Evolutionary conservation across 306 rosid species (phyloP).

Genomic region (Fagus sylvatica): DNA sequence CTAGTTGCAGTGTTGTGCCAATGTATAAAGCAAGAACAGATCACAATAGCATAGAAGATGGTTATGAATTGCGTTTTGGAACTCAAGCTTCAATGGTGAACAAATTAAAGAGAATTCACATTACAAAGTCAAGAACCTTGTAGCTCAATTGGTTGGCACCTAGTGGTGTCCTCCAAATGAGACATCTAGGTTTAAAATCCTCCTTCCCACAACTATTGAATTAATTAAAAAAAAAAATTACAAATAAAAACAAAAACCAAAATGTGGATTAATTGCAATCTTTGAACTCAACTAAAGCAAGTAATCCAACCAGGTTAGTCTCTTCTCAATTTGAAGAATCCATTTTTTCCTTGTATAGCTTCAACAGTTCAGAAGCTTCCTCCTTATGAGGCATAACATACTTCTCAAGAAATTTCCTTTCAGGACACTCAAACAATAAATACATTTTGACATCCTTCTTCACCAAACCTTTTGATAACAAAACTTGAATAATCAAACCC

Average conservation of each 20-base stretch:
- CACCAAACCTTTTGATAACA: slow-evolving; percentile 32
- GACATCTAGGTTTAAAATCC: neutral
- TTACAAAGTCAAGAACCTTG: too few relatives aligned
- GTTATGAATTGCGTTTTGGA: too few relatives aligned
- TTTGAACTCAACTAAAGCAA: neutral
- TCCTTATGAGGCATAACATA: slow-evolving; percentile 25
- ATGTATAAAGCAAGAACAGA: neutral
- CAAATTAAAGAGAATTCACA: too few relatives aligned
- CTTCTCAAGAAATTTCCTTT: slow-evolving; percentile 19
- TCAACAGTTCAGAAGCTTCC: slow-evolving; percentile 31
- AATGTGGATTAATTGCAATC: neutral
- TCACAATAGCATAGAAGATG: neutral
- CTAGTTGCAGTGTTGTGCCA: neutral
- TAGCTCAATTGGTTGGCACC: too few relatives aligned
- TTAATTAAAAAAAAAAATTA: too few relatives aligned
- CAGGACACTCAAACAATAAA: neutral
- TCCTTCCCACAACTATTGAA: too few relatives aligned
- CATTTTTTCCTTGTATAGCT: slow-evolving; percentile 24
- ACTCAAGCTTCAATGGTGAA: too few relatives aligned
- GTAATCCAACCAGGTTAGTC: neutral
- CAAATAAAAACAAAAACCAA: too few relatives aligned
- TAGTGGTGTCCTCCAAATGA: too few relatives aligned
- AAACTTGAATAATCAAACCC: slow-evolving; percentile 30
- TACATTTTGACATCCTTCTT: neutral
- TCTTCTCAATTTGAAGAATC: neutral